Evolutionary conservation across 768 basidiomycete species (phyloP).

Genomic region (Amanita fuliginea): DNA sequence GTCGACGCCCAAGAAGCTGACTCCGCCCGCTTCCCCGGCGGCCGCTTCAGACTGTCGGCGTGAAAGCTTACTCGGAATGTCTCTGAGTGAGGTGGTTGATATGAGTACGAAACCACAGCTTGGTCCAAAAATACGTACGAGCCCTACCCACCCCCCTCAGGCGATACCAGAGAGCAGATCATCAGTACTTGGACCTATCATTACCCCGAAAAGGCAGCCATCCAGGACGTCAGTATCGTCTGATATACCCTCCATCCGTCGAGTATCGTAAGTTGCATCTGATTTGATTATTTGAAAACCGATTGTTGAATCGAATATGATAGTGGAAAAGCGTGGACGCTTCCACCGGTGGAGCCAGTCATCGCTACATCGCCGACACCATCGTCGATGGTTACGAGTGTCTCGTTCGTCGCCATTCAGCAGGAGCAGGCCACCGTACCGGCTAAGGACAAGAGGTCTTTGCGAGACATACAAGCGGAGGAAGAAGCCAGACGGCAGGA

Average conservation of each 20-base stretch:
- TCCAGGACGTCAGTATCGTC: conserved; percentile 8
- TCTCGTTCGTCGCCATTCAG: conserved; percentile 83
- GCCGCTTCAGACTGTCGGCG: background rate
- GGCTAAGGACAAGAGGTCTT: conserved; percentile 45
- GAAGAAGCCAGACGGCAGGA: conserved; percentile 58
- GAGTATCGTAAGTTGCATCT: conserved; percentile 35
- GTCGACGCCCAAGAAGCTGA: background rate
- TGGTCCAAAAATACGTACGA: background rate
- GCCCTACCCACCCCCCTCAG: background rate
- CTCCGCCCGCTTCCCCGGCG: background rate
- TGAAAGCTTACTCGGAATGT: background rate
- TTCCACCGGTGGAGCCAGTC: conserved; percentile 39
- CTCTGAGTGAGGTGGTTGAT: background rate
- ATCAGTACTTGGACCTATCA: conserved; percentile 46
- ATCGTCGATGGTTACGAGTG: conserved; percentile 15
- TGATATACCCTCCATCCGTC: conserved; percentile 22
- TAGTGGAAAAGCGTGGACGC: conserved; percentile 56
- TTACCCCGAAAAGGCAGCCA: conserved; percentile 45
- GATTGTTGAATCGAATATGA: conserved; percentile 6
- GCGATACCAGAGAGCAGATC: conserved; percentile 10
- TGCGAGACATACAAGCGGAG: conserved; percentile 82
- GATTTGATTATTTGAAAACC: background rate
- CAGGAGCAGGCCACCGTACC: conserved; percentile 36
- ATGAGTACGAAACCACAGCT: background rate
- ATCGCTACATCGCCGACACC: conserved; percentile 17